phyloP scores from a whole-genome alignment of 768 basidiomycete genomes.

The Xanthoconium stramineum region DNA sequence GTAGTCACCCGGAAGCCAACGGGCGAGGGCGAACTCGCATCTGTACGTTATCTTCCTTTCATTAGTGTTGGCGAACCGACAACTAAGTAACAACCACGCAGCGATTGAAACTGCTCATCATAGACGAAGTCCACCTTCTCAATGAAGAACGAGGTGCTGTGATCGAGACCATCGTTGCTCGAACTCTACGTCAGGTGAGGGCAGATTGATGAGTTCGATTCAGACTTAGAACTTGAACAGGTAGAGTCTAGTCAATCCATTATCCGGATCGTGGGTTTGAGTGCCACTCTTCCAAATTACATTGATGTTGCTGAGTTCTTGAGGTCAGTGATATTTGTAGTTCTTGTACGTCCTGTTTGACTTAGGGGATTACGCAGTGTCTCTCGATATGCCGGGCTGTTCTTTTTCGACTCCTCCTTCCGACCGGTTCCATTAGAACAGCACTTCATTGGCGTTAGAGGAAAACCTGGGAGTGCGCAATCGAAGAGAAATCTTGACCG shows the following conservation, averaged over 20 bases:
- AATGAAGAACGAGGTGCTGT: constrained; percentile 98
- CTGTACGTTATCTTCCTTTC: constrained; percentile 48
- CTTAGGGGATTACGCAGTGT: constrained; percentile 51
- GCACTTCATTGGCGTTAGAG: constrained; percentile 91
- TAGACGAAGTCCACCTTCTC: constrained; percentile 95
- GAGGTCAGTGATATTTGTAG: constrained; percentile 45
- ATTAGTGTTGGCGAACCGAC: background rate
- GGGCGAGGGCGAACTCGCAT: constrained; percentile 94
- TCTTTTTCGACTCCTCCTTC: constrained; percentile 98
- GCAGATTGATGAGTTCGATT: background rate
- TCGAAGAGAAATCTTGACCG: constrained; percentile 85
- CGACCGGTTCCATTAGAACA: constrained; percentile 95
- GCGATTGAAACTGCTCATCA: constrained; percentile 92
- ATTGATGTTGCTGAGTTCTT: constrained; percentile 94
- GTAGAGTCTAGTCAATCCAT: constrained; percentile 96
- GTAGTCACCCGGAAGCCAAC: constrained; percentile 97
- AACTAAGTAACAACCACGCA: constrained; percentile 30
- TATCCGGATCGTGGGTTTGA: constrained; percentile 93
- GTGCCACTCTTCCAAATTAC: constrained; percentile 96
- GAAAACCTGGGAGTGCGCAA: constrained; percentile 71
- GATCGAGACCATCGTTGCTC: constrained; percentile 95
- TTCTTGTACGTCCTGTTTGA: background rate
- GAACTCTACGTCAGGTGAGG: constrained; percentile 82
- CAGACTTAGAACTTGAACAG: constrained; percentile 34
- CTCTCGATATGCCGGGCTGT: constrained; percentile 80